These are phyloP conservation scores for Phytophthora uliginosa DNA, from an alignment of 352 stramenopile species.

Conservation along the genomic window DNA sequence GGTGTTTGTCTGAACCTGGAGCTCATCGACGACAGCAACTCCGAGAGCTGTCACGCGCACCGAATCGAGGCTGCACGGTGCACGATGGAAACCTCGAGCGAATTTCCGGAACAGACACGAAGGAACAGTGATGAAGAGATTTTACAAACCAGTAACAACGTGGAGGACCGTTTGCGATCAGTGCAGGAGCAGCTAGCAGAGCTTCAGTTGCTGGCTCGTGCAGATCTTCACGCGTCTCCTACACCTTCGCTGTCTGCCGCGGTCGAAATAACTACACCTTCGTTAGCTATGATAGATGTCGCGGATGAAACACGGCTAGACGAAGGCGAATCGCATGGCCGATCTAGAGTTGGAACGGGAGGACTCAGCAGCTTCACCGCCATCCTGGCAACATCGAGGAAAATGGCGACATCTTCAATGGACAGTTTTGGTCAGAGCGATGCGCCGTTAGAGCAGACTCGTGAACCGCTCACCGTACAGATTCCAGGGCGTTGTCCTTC, in stretches of 20 bases:
- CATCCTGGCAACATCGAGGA: conserved; percentile 30
- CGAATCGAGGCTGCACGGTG: neutral
- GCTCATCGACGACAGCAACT: neutral
- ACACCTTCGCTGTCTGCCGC: conserved; percentile 5
- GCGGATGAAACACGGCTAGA: neutral
- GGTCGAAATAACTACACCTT: neutral
- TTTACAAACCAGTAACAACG: conserved; percentile 14
- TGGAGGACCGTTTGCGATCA: conserved; percentile 13
- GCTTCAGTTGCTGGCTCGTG: conserved; percentile 54
- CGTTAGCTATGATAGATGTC: conserved; percentile 1
- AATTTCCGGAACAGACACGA: conserved; percentile 13
- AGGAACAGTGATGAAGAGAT: conserved; percentile 20
- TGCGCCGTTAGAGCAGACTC: conserved; percentile 5
- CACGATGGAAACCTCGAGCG: conserved; percentile 20
- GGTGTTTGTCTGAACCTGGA: neutral
- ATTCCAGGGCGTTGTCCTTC: neutral
- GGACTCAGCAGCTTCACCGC: conserved; percentile 32
- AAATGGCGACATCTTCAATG: conserved; percentile 14
- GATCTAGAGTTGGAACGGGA: conserved; percentile 9
- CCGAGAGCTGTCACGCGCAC: neutral
- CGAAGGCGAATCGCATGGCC: conserved; percentile 8
- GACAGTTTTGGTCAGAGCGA: neutral
- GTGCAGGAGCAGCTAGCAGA: conserved; percentile 51
- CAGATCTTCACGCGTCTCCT: conserved; percentile 33
- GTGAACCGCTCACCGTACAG: neutral